Conservation (phyloP, 371 early-diverging fungal species). For the Nosema muscidifuracis region DNA sequence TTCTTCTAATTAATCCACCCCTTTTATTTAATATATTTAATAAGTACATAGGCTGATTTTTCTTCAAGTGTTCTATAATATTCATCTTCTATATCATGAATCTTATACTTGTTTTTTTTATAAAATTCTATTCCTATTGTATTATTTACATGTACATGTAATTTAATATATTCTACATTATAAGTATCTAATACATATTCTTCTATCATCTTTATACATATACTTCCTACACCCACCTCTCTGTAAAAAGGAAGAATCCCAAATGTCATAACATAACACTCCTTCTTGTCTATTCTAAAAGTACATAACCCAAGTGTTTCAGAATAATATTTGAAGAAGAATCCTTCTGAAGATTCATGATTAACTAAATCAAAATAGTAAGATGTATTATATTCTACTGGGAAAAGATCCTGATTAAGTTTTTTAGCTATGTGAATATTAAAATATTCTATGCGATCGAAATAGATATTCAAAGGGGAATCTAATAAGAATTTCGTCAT, state of each 20-base stretch:
- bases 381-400: neutral
- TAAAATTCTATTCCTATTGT: constrained; percentile 10
- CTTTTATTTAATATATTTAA: constrained; percentile 3
- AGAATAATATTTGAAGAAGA: neutral
- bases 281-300: neutral
- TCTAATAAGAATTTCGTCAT: too few species aligned
- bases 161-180: neutral
- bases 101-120: neutral
- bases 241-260: constrained; percentile 9
- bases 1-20: too few species aligned
- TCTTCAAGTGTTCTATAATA: constrained; percentile 9
- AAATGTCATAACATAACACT: constrained; percentile 33
- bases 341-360: neutral
- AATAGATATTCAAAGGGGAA: too few species aligned
- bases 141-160: constrained; percentile 17
- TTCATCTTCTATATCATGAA: neutral
- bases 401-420: constrained; percentile 5
- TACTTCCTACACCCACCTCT: neutral
- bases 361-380: neutral
- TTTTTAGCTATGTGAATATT: constrained; percentile 11
- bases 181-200: neutral
- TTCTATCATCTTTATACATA: constrained; percentile 1
- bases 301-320: neutral
- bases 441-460: neutral
- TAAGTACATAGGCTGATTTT: neutral